These are phyloP conservation scores for Pseudocercospora fuligena DNA, from an alignment of 2,329 filamentous ascomycete species.

Conservation along the genomic window DNA sequence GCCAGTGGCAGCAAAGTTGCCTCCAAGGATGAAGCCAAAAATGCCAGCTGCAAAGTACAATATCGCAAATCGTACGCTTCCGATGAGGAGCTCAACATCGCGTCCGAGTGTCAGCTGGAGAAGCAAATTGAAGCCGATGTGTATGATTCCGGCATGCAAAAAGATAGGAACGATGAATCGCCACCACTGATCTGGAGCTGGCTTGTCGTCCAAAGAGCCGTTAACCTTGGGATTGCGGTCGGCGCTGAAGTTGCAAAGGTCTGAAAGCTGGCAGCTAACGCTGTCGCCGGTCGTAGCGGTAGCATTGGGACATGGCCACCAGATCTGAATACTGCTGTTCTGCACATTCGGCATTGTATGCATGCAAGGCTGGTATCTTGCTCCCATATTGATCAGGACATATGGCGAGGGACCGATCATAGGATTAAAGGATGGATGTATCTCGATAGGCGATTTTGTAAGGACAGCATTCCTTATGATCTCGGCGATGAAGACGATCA, in stretches of 20 bases:
- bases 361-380: conserved; percentile 93
- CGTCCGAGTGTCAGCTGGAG: conserved; percentile 86
- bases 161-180: conserved; percentile 97
- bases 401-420: conserved; percentile 95
- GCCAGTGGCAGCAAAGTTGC: conserved; percentile 84
- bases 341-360: conserved; percentile 71
- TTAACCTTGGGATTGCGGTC: conserved; percentile 67
- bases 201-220: conserved; percentile 58
- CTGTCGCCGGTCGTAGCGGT: conserved; percentile 65
- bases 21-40: conserved; percentile 93
- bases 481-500: conserved; percentile 87
- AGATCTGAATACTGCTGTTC: conserved; percentile 55
- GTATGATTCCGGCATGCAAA: conserved; percentile 88
- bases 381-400: conserved; percentile 95
- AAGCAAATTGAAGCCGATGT: conserved; percentile 94
- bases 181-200: conserved; percentile 90
- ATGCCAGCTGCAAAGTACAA: conserved; percentile 92
- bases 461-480: conserved; percentile 78
- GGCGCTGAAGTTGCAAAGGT: conserved; percentile 83
- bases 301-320: conserved; percentile 79
- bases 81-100: conserved; percentile 92
- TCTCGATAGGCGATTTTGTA: conserved; percentile 78
- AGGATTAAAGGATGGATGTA: conserved; percentile 85
- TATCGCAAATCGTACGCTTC: conserved; percentile 82
- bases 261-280: conserved; percentile 71